Evolutionary conservation across 805 yeast genomes (phyloP), one percentile per base, ranked within the genome.

Genomic region (Yarrowia phangngaensis): DNA sequence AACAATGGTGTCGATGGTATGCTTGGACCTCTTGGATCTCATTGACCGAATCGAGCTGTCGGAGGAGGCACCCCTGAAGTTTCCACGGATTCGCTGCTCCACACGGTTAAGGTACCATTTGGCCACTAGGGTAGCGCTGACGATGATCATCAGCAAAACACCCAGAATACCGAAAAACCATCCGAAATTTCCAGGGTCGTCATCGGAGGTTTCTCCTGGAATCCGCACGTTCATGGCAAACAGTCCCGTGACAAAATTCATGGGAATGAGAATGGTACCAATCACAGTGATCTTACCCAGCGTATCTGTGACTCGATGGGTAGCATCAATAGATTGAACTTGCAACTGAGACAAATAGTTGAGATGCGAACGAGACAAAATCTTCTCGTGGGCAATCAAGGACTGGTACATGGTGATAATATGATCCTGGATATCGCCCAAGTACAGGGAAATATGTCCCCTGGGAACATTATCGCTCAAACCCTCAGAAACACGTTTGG

Each of bases 391-490:
- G 3, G 95, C 84, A 32, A 82, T 66, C 62, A 90, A 73, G 60
- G 87, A 89, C 68, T 88, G 96, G 66, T 79, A 84, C 97, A 90
- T 90, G 13, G 97, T 90, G 52, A 89, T 80, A 60, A 90, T 84
- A 75, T 89, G 97, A 73, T 89, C 97, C 68, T 88, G 96, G 62
- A 89, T 89, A 77, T 89, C 97, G 51, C 96, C 96, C 54, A 89
- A 68, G 64, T 86, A 90, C 55, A 89, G 71, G 0, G 95, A 95
- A 66, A 89, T 89, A 59, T 90, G 97, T 20, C 84, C 90, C 59
- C 94, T 75, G 45, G 96, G 95, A 57, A 67, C 68, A 36, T 62
- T 62, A 26, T 64, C 65, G 13, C 22, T 15, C 65, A 68, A 61
- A 12, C 76, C 80, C 66, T 88, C 97, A 59, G 83, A 89, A 65